A percentile compares a stretch with the other conserved stretches of the same genome.
Evolutionary conservation across 108 stramenopile species (phyloP).

Genomic region (Nannochloropsis gaditana): DNA sequence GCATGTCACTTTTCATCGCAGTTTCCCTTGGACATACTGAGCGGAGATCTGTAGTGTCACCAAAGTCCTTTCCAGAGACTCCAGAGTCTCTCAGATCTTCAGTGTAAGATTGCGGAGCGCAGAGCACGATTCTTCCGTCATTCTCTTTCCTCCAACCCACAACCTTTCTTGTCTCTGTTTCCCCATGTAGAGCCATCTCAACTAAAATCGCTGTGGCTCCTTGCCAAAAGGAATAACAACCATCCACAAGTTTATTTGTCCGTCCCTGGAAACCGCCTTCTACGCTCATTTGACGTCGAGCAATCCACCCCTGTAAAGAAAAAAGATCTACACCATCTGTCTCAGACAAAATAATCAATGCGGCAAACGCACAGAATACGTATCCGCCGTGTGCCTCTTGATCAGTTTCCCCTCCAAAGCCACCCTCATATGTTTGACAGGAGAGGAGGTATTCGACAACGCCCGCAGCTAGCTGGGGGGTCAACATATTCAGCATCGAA

Average conservation of each 20-base stretch:
- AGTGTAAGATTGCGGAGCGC: too few relatives aligned
- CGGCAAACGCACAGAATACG: constrained; percentile 88
- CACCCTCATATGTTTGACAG: constrained; percentile 97
- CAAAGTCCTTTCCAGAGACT: too few relatives aligned
- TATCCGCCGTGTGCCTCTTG: constrained; percentile 98
- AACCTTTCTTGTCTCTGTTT: not conserved
- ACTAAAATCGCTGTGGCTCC: constrained; percentile 75
- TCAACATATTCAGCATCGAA: constrained; percentile 62
- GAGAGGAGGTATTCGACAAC: constrained; percentile 57
- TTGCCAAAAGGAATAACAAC: constrained; percentile 99
- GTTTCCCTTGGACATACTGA: too few relatives aligned
- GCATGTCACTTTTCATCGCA: too few relatives aligned
- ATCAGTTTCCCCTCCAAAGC: constrained; percentile 84
- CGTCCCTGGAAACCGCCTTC: constrained; percentile 80
- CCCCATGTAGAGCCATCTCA: constrained; percentile 44
- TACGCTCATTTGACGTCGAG: not conserved
- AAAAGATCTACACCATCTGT: constrained; percentile 36
- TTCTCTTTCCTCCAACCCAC: not conserved
- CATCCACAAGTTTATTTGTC: constrained; percentile 96
- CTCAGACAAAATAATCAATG: constrained; percentile 66
- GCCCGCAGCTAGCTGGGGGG: constrained; percentile 53
- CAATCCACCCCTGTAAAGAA: not conserved
- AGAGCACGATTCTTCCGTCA: too few relatives aligned
- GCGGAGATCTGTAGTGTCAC: too few relatives aligned
- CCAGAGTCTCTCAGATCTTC: too few relatives aligned